Evolutionary conservation across 2,329 filamentous ascomycete genomes (phyloP), one percentile per base, ranked within the genome.

Genomic region (Colletotrichum phormii): DNA sequence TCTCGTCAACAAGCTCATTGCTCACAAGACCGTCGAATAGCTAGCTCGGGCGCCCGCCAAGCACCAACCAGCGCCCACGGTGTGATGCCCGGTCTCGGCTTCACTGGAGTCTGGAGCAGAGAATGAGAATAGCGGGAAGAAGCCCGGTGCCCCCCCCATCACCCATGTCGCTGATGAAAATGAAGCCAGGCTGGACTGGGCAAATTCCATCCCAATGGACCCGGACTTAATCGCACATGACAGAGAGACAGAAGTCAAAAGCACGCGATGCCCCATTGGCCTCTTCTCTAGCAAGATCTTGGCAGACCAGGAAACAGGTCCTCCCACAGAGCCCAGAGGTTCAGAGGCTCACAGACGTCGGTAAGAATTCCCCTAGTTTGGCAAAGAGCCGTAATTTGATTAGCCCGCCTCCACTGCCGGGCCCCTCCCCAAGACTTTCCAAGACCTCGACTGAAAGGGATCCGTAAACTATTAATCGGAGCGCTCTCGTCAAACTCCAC

Each of bases 71-170:
- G 15, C 15, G 4, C 2, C 35, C 1, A 42, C 60, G 60, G 60
- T 9, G 12, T 53, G 60, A 26, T 63, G 29, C 29, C 60, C 60
- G 29, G n/a, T 24, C 60, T 63, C 60, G 60, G 60, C 60, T 63
- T 29, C 26, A 1, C 24, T n/a, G 46, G 59, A 12, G 24, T 3
- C 24, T n/a, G 46, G 59, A 12, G 24, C 5, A 26, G 59, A 12
- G 13, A 9, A 35, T 9, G 9, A 18, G 42, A 6, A 53, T 11
- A 18, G 42, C 60, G 60, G 60, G n/a, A 22, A 53, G 60, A 63
- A 63, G 46, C 33, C 60, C 60, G 60, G 4, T 42, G 37, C 29
- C 31, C 26, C 33, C 33, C 24, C 42, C 42, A 49, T 11, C 42
- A 42, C 18, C 18, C 42, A 49, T 49, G 42, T 49, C 31, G 60